These are phyloP conservation scores for Salix purpurea DNA, from an alignment of 345 rosid species.

Conservation along the genomic window DNA sequence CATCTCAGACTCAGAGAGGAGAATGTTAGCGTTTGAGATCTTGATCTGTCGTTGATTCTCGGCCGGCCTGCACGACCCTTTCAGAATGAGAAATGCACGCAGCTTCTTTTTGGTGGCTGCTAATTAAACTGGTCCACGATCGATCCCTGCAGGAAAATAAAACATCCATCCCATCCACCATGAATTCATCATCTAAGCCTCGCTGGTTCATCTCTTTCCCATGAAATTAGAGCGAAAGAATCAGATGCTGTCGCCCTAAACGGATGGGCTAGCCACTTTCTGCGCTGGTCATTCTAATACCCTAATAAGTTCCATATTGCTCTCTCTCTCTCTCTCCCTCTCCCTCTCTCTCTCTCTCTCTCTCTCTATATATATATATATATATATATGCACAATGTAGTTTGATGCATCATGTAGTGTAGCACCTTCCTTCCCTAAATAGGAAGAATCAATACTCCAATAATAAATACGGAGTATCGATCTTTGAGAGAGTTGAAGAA, in stretches of 20 bases:
- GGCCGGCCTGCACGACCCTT: constrained; percentile 7
- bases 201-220: neutral
- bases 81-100: neutral
- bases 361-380: too few species aligned
- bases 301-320: too few species aligned
- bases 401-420: neutral
- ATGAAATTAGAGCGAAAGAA: neutral
- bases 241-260: neutral
- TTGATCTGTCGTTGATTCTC: neutral
- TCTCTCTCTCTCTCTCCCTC: too few species aligned
- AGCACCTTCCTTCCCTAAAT: too few species aligned
- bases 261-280: neutral
- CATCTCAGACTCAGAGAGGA: neutral
- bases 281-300: neutral
- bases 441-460: neutral
- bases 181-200: neutral
- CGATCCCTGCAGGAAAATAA: neutral
- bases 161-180: neutral
- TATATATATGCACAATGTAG: too few species aligned
- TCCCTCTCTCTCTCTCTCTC: too few species aligned
- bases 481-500: too few species aligned
- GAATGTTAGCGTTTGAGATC: neutral
- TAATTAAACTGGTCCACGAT: constrained; percentile 3
- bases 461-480: neutral
- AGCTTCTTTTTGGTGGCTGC: neutral